phyloP scores from a whole-genome alignment of 2,329 filamentous ascomycete genomes.

The Hypoxylon sp. region DNA sequence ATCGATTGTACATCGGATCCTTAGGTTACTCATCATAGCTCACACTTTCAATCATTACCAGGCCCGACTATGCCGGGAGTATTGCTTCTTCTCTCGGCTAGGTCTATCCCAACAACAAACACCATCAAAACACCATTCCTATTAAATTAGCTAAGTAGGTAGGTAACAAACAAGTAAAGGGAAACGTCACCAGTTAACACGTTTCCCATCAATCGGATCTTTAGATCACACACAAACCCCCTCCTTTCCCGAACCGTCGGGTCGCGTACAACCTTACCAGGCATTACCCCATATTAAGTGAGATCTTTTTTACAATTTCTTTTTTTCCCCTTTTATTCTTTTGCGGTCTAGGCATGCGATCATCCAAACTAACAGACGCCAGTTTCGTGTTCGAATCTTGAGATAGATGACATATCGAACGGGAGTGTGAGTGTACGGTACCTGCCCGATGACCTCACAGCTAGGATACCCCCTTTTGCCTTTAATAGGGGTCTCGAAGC shows the following conservation, averaged over 20 bases:
- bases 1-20: slow-evolving; percentile 29
- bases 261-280: slow-evolving; percentile 40
- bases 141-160: slow-evolving; percentile 4
- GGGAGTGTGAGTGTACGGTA: slow-evolving; percentile 5
- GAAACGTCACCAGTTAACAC: slow-evolving; percentile 26
- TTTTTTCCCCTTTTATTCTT: slow-evolving; percentile 12
- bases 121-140: slow-evolving; percentile 11
- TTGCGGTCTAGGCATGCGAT: slow-evolving; percentile 19
- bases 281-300: slow-evolving; percentile 38
- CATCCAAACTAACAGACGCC: not conserved
- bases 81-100: not conserved
- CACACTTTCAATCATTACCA: slow-evolving; percentile 7
- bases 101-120: slow-evolving; percentile 16
- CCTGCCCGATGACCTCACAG: slow-evolving; percentile 32
- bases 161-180: slow-evolving; percentile 22
- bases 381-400: not conserved
- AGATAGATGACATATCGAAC: slow-evolving; percentile 4
- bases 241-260: slow-evolving; percentile 41
- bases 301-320: slow-evolving; percentile 32
- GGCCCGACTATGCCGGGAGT: not conserved
- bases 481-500: slow-evolving; percentile 27
- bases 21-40: not conserved
- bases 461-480: not conserved
- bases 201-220: slow-evolving; percentile 40
- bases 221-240: slow-evolving; percentile 39